Evolutionary conservation across 1,284 basidiomycete species (phyloP), one percentile per base, ranked within the genome.

Genomic region (Cryptococcus sp.): DNA sequence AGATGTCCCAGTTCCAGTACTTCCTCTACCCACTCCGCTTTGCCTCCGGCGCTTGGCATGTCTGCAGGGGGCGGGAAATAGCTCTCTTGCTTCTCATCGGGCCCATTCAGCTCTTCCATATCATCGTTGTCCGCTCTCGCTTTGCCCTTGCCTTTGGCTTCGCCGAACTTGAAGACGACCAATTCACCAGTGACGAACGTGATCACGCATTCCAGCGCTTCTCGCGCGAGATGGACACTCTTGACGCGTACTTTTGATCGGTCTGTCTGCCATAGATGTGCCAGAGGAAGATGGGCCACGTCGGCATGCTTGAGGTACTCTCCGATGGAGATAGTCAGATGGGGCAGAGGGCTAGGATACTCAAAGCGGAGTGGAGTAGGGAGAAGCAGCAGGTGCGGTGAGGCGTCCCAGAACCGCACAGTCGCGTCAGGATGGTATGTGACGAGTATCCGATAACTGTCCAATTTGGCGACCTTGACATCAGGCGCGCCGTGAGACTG

Each of bases 131-230:
- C 64, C 17, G 47, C 54, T 46, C 44, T 38, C 16, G 39, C 44
- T 19, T 45, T 50, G 5, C 52, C 22, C 51, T 39, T 31, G 42
- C 65, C 61, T 51, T 75, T 65, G 0, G 71, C 76, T 45, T 81
- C 74, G 23, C 75, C 80, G 53, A 86, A 81, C 58, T 84, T 82
- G 69, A 84, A 87, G 2, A 90, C 76, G 17, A 90, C 66, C 3
- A 91, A 73, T 59, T 90, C 86, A 1, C 90, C 90, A 1, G 85
- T 85, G 13, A 73, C 76, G 49, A 92, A 74, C 2, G 83, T 82
- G 20, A 89, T 78, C 0, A 82, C 84, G 56, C 85, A 84, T 74
- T 92, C 90, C 40, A 88, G 76, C 0, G 87, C 85, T 66, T 89
- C 86, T 0, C 80, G 72, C 5, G 87, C 85, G 23, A 92, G 77